Conservation (phyloP, 371 early-diverging fungal species). For the Lichtheimia ramosa region DNA sequence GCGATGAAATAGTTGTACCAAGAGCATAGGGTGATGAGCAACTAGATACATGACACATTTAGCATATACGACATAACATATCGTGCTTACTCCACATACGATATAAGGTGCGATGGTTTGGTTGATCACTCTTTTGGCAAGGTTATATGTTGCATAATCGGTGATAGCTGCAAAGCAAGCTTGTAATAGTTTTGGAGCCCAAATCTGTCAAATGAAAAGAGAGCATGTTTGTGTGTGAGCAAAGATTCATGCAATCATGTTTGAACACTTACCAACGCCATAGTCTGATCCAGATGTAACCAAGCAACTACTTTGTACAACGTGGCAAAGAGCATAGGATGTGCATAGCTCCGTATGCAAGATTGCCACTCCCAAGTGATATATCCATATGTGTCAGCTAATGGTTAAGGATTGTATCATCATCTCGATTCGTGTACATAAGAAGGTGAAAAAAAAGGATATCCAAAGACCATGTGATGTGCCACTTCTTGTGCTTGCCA, state of each 20-base stretch:
- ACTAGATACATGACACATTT: constrained; percentile 34
- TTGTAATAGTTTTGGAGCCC: constrained; percentile 74
- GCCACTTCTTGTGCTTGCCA: constrained; percentile 92
- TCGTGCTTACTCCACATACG: constrained; percentile 13
- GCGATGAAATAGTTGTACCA: constrained; percentile 83
- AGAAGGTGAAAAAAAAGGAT: constrained; percentile 35
- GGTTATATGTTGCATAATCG: constrained; percentile 73
- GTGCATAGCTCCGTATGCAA: constrained; percentile 71
- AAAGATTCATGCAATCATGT: background rate
- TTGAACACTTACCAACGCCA: constrained; percentile 46
- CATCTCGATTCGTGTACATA: background rate
- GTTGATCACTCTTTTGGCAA: constrained; percentile 54
- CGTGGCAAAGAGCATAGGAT: constrained; percentile 77
- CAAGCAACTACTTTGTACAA: constrained; percentile 64
- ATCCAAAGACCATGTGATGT: constrained; percentile 75
- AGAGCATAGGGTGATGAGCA: constrained; percentile 70
- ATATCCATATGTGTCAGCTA: constrained; percentile 64
- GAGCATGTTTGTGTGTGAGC: background rate
- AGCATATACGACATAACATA: background rate
- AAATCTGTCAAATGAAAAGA: constrained; percentile 42
- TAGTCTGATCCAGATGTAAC: constrained; percentile 61
- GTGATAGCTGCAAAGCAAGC: constrained; percentile 69
- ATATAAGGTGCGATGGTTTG: constrained; percentile 38
- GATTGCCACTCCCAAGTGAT: constrained; percentile 92
- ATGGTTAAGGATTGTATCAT: constrained; percentile 17